phyloP scores from a whole-genome alignment of 2,329 filamentous ascomycete species.

The Cercospora sp. region DNA sequence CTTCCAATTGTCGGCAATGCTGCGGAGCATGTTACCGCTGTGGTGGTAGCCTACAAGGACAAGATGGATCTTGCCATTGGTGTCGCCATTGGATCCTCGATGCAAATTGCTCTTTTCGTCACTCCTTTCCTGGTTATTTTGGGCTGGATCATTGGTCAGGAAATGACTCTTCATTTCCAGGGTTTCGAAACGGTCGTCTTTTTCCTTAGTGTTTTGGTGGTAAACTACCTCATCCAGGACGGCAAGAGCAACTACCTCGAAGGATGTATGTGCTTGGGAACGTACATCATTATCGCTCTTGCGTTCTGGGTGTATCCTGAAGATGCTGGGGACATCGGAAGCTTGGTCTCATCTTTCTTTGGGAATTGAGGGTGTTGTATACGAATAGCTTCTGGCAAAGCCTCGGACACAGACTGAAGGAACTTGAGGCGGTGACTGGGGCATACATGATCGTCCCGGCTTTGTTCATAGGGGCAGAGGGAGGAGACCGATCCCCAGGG shows the following conservation, averaged over 20 bases:
- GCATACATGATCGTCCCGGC: not conserved
- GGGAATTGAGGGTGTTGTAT: conserved; percentile 13
- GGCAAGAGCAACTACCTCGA: conserved; percentile 86
- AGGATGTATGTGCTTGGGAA: conserved; percentile 62
- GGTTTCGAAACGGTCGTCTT: conserved; percentile 85
- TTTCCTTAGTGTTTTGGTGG: conserved; percentile 80
- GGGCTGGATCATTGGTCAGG: conserved; percentile 55
- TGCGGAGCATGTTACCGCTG: conserved; percentile 57
- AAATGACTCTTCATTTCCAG: conserved; percentile 75
- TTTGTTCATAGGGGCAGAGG: not conserved
- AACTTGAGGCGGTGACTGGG: not conserved
- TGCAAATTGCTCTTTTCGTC: conserved; percentile 60
- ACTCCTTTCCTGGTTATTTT: conserved; percentile 59
- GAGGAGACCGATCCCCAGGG: not conserved
- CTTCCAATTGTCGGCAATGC: conserved; percentile 60
- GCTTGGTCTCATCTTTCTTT: conserved; percentile 23
- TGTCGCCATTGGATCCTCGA: conserved; percentile 55
- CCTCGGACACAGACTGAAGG: conserved; percentile 2
- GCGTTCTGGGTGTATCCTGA: conserved; percentile 61
- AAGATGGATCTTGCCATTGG: conserved; percentile 60
- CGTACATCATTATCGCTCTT: conserved; percentile 60
- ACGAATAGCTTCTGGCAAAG: not conserved
- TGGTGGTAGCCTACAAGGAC: conserved; percentile 57
- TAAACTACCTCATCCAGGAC: conserved; percentile 84
- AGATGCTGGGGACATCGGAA: conserved; percentile 26